Conservation (phyloP, 768 basidiomycete species). For the Boletus sp. region DNA sequence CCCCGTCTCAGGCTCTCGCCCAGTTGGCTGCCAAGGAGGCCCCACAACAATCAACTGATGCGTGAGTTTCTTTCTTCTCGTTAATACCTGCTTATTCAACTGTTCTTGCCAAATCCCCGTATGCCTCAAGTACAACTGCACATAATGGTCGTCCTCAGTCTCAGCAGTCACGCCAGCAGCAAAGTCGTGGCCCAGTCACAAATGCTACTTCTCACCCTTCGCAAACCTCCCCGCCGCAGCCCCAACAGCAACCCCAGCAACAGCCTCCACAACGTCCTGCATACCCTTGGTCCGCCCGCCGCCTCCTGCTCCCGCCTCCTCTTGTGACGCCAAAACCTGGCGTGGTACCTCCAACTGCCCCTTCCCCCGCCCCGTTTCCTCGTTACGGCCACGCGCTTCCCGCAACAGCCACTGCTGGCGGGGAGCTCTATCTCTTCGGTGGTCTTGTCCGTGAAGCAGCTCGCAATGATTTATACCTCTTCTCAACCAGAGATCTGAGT, state of each 20-base stretch:
- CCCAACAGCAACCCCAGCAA: constrained; percentile 31
- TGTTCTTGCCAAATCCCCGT: neutral
- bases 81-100: constrained; percentile 1
- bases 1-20: constrained; percentile 65
- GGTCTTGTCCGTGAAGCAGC: constrained; percentile 90
- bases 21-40: constrained; percentile 43
- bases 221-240: constrained; percentile 32
- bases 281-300: constrained; percentile 82
- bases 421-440: constrained; percentile 95
- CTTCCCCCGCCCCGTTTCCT: constrained; percentile 89
- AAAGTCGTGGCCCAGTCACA: constrained; percentile 35
- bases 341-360: constrained; percentile 56
- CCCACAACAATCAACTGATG: constrained; percentile 30
- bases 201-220: constrained; percentile 28
- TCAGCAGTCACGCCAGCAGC: constrained; percentile 36
- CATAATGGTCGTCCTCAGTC: constrained; percentile 27
- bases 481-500: constrained; percentile 74
- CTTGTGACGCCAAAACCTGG: constrained; percentile 61
- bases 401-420: constrained; percentile 66
- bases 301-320: constrained; percentile 67
- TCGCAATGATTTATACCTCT: constrained; percentile 90
- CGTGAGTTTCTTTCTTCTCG: constrained; percentile 31
- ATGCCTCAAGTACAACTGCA: constrained; percentile 7
- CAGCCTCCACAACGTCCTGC: constrained; percentile 49
- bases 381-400: constrained; percentile 95